Base-by-base conservation (phyloP, 1,284 basidiomycete species). In the Heterobasidion parviporum region DNA sequence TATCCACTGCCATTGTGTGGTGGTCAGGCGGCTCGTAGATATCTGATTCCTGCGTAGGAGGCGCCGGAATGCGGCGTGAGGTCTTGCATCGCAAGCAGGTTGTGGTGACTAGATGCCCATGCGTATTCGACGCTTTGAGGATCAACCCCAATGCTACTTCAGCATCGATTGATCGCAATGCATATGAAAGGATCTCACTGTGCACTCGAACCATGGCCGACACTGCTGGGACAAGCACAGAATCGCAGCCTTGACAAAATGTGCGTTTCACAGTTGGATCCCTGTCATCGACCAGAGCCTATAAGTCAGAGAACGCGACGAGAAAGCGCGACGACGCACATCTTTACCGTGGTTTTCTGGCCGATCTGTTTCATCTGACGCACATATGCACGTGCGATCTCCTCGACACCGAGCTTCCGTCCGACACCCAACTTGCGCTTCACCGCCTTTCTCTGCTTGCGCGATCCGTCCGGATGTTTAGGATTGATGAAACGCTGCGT, bases 211-310 rank as follows among this genome's bases (percentile, higher is more conserved):
- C 77, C 6, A 72, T 74, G 0, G 80, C 78, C 0, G 86, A 85
- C 2, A 77, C 60, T 8, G 90, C 91, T 1, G 88, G 85, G 1
- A 90, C 64, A 6, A 92, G 74, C 1, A 87, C 73, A 0, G 73
- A 68, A 55, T 79, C 76, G 64, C 91, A 93, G 2, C 74, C 72
- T 64, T 79, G 81, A 70, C 90, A 93, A 10, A 92, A 63, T 0
- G 83, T 82, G 14, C 90, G 83, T 67, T 93, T 93, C 18, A 92
- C 75, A 2, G 77, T 73, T 0, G 90, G 90, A 66, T 92, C 91
- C 64, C 90, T 92, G 56, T 33, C 12, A 41, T n/a, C n/a, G 10
- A 35, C 49, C 38, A 52, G 33, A 14, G 50, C 7, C 52, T 16
- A 14, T 38, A 16, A 16, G 12, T 34, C 14, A 35, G 43, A 14